Evolutionary conservation across 2,329 filamentous ascomycete genomes (phyloP).

Genomic region (Fusarium agapanthi): DNA sequence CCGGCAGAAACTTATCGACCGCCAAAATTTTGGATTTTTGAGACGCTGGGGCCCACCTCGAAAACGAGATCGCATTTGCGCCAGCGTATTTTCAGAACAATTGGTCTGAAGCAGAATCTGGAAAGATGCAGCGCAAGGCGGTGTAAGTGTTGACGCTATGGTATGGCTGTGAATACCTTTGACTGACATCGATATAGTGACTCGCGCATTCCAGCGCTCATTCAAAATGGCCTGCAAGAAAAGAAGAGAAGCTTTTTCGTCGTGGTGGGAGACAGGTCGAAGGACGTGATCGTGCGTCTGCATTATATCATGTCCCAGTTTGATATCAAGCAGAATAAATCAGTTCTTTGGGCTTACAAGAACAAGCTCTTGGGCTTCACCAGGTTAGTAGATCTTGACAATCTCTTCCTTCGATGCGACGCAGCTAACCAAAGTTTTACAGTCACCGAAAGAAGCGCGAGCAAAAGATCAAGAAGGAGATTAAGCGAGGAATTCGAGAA

Average conservation of each 20-base stretch:
- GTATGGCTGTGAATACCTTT: fast-evolving
- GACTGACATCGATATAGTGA: conserved; percentile 63
- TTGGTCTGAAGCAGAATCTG: conserved; percentile 38
- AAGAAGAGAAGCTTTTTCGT: conserved; percentile 99
- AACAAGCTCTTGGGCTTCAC: conserved; percentile 96
- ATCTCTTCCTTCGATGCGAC: conserved; percentile 6
- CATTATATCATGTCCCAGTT: conserved; percentile 93
- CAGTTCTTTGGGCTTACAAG: conserved; percentile 98
- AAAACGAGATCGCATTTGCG: conserved; percentile 43
- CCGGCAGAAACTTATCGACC: conserved; percentile 49
- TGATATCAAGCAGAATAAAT: conserved; percentile 90
- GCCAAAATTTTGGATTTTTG: conserved; percentile 53
- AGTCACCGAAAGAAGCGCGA: conserved; percentile 98
- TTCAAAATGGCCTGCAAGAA: conserved; percentile 90
- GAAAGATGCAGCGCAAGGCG: conserved; percentile 68
- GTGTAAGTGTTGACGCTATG: conserved; percentile 50
- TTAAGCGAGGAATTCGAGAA: conserved; percentile 93
- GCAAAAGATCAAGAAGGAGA: conserved; percentile 97
- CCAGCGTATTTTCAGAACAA: conserved; percentile 41
- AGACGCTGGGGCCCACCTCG: conserved; percentile 35
- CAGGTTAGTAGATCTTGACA: conserved; percentile 55
- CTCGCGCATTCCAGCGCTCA: conserved; percentile 88
- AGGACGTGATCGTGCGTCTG: conserved; percentile 93
- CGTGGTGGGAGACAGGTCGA: conserved; percentile 88
- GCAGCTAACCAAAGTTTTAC: conserved; percentile 18